Evolutionary conservation across 306 rosid species (phyloP), one percentile per base, ranked within the genome.

Genomic region (Calophaca sinica): DNA sequence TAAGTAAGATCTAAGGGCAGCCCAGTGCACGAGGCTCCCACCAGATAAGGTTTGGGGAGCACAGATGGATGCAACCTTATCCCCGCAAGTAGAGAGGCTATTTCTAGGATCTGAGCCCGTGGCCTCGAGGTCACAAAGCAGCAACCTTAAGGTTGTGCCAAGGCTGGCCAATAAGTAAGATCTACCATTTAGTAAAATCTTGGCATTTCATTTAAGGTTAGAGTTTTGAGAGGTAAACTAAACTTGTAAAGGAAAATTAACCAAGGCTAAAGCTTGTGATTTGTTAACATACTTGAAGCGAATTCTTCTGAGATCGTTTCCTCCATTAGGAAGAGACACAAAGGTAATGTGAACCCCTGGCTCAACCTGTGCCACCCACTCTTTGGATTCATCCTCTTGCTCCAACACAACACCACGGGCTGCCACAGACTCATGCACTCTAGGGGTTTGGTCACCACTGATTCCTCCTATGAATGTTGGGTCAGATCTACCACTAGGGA

Each of bases 281-380:
- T 12, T 35, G 62, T 51, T 20, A 52, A 12, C 70, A 65, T 86
- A 96, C 99, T 91, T 69, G 88, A 96, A 96, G 41, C 96, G 93
- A 81, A 96, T 90, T 66, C 98, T 88, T 51, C 84, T 87, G 36
- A 96, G 93, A 76, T 90, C 96, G 83, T 96, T 90, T 44, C 96
- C 99, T 0, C 99, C 99, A 82, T 83, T 85, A 67, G 99, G 91
- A 75, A 96, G 96, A 55, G 99, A 82, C 59, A 88, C 87, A 52
- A 96, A 92, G 61, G 92, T 87, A 46, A 96, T 86, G 77, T 85
- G 89, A 76, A 96, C 89, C 0, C 99, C 99, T 3, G 99, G 99
- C 80, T 96, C 99, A 55, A 89, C 98, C 62, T 96, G 97, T n/a
- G 98, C 97, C 90, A 92, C 82, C 99, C 99, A 96, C 87, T 84